A percentile compares a stretch with the other conserved stretches of the same genome.
Evolutionary conservation across 495 filamentous ascomycete genomes (phyloP).

Genomic region (Amphirosellinia nigrospora): DNA sequence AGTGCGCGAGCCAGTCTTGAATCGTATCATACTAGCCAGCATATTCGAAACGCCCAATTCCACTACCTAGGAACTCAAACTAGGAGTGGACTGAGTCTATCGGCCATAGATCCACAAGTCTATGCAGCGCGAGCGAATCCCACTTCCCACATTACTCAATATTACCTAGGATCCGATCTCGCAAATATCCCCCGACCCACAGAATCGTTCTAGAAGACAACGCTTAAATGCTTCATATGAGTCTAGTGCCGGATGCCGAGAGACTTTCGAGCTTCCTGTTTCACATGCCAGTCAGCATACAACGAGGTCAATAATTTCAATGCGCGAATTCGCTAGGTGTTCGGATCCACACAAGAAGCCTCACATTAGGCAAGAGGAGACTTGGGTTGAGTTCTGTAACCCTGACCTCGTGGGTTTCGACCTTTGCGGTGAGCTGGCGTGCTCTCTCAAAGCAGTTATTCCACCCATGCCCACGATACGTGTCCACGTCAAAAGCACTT

Average conservation of each 20-base stretch:
- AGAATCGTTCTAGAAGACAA: constrained; percentile 8
- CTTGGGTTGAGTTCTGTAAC: neutral
- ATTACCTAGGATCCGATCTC: constrained; percentile 3
- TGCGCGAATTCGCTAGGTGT: neutral
- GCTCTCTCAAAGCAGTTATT: neutral
- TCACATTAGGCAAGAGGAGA: neutral
- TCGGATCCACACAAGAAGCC: neutral
- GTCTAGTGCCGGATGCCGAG: neutral
- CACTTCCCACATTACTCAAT: constrained; percentile 11
- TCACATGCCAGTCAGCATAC: neutral
- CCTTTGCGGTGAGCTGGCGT: neutral
- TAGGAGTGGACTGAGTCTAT: neutral
- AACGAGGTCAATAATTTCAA: neutral
- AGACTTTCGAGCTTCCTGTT: neutral
- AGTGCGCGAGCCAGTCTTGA: neutral
- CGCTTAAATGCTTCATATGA: neutral
- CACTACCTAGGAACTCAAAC: neutral
- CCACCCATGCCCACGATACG: neutral
- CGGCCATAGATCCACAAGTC: neutral
- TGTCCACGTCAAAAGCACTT: constrained; percentile 12
- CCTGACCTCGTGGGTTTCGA: neutral
- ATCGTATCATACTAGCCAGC: neutral
- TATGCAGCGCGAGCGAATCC: neutral
- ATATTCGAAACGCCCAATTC: neutral
- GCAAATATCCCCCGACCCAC: constrained; percentile 9